Evolutionary conservation across 163 green algal genomes (phyloP).

Genomic region (Chlamydomonas reinhardtii): DNA sequence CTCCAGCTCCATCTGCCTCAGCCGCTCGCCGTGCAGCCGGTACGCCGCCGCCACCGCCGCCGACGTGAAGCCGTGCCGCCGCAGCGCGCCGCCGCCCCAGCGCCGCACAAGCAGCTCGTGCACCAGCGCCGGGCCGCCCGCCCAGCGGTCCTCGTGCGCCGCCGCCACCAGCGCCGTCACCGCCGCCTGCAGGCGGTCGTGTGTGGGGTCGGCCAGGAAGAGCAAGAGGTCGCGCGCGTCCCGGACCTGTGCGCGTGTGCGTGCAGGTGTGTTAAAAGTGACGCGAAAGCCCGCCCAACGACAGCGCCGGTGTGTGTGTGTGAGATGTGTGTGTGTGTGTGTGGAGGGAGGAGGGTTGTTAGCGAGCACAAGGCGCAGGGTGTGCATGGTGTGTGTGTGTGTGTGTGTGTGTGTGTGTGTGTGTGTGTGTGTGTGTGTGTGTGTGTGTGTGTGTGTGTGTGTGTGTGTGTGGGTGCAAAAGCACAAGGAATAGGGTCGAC

Average conservation of each 20-base stretch:
- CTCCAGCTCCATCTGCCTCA: background rate
- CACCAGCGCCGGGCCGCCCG: background rate
- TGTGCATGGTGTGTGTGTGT: too few relatives aligned
- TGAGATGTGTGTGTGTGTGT: too few relatives aligned
- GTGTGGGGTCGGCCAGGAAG: background rate
- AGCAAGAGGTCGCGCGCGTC: background rate
- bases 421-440: too few relatives aligned
- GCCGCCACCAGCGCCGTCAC: background rate
- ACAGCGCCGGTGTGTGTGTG: too few relatives aligned
- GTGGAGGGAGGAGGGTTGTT: too few relatives aligned
- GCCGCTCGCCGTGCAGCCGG: background rate
- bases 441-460: too few relatives aligned
- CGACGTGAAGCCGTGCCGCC: background rate
- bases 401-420: too few relatives aligned
- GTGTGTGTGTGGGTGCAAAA: too few relatives aligned
- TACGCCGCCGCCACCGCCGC: background rate
- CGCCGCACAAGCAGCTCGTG: background rate
- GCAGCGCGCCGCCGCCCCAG: slow-evolving; percentile 8
- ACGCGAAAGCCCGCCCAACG: too few relatives aligned
- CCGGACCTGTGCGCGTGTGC: background rate
- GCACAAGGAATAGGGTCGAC: too few relatives aligned
- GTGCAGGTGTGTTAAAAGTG: too few relatives aligned
- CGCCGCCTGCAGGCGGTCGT: background rate
- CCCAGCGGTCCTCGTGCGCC: slow-evolving; percentile 30
- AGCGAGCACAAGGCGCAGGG: too few relatives aligned